Conservation (phyloP, 73 alveolate genomes). For the Paramecium octaurelia region DNA sequence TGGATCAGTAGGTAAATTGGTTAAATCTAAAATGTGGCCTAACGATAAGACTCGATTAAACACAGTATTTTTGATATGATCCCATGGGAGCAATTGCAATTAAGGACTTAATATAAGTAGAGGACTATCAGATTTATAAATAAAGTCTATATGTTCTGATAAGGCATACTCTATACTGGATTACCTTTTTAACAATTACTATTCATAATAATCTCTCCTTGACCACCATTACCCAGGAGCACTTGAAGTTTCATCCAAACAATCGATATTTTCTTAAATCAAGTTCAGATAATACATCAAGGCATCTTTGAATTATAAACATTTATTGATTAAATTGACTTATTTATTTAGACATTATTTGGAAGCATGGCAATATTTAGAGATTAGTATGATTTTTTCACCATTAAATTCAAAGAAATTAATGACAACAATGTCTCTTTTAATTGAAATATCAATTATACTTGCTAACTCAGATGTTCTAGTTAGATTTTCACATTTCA, state of each 20-base stretch:
- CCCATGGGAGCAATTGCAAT: conserved; percentile 14
- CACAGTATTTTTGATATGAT: neutral
- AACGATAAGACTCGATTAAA: conserved; percentile 4
- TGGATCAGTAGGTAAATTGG: neutral
- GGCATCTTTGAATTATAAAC: conserved; percentile 31
- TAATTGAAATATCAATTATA: neutral
- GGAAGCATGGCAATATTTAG: neutral
- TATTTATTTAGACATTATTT: neutral
- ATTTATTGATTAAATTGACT: neutral
- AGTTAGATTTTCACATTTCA: neutral
- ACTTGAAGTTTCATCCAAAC: neutral
- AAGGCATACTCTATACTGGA: neutral
- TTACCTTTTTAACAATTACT: neutral
- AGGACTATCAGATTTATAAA: neutral
- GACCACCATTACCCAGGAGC: conserved; percentile 20
- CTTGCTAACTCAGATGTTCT: neutral
- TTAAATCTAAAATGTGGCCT: conserved; percentile 16
- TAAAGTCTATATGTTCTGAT: neutral
- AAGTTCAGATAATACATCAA: neutral
- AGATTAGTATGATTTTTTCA: neutral
- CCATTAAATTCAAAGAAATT: conserved; percentile 20
- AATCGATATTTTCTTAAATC: conserved; percentile 17
- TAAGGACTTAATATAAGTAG: conserved; percentile 25
- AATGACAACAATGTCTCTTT: neutral
- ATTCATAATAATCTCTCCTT: neutral